phyloP scores from a whole-genome alignment of 352 stramenopile genomes.

The Globisporangium yorkense region DNA sequence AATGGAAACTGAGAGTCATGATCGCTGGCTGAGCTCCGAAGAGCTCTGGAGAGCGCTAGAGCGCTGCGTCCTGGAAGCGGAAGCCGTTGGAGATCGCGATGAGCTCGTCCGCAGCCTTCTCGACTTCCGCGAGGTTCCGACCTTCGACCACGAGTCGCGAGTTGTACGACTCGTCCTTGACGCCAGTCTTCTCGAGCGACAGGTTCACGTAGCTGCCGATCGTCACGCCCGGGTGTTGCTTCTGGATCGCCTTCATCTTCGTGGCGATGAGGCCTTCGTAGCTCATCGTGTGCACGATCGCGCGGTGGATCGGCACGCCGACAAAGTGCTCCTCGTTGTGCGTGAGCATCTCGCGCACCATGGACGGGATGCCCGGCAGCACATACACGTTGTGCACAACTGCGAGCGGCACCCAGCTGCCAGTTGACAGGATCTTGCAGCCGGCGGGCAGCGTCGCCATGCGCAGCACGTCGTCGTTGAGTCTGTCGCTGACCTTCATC shows the following conservation, averaged over 20 bases:
- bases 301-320: constrained; percentile 69
- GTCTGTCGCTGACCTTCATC: constrained; percentile 21
- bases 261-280: constrained; percentile 66
- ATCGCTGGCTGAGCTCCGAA: background rate
- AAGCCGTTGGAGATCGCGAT: constrained; percentile 19
- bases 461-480: constrained; percentile 66
- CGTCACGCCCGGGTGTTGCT: constrained; percentile 51
- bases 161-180: constrained; percentile 59
- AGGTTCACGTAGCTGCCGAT: constrained; percentile 87
- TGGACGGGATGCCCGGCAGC: constrained; percentile 72
- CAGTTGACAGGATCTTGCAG: constrained; percentile 47
- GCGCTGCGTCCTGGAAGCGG: constrained; percentile 6
- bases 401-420: constrained; percentile 70
- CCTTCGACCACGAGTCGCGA: constrained; percentile 64
- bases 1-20: background rate
- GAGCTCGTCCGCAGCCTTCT: constrained; percentile 46
- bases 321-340: constrained; percentile 74
- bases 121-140: constrained; percentile 40
- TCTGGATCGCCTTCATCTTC: constrained; percentile 57
- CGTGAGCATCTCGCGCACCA: constrained; percentile 80
- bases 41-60: background rate
- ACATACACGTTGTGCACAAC: constrained; percentile 83
- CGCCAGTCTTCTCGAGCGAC: constrained; percentile 47
- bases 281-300: constrained; percentile 62
- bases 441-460: constrained; percentile 67